phyloP scores from a whole-genome alignment of 2,329 filamentous ascomycete species.

The Ambrosiella xylebori region DNA sequence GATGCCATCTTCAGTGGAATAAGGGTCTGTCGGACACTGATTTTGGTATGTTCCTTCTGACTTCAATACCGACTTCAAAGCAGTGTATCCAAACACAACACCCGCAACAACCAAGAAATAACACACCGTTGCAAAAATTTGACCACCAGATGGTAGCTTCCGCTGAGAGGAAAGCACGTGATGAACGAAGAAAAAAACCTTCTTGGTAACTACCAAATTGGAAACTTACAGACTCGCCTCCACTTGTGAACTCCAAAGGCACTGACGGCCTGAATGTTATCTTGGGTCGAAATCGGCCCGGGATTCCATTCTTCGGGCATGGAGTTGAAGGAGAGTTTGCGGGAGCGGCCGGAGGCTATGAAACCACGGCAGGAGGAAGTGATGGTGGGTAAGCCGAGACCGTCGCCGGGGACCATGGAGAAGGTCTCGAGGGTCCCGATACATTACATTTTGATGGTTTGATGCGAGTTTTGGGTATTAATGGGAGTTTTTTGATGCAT shows the following conservation, averaged over 20 bases:
- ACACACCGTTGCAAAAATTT: slow-evolving; percentile 22
- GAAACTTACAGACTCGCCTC: slow-evolving; percentile 33
- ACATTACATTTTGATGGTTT: slow-evolving; percentile 23
- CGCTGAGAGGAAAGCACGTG: not conserved
- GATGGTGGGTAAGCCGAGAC: slow-evolving; percentile 2
- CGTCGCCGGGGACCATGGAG: slow-evolving; percentile 23
- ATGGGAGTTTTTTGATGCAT: not conserved
- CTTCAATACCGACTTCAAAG: slow-evolving; percentile 66
- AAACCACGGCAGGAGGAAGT: slow-evolving; percentile 21
- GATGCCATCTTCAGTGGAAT: slow-evolving; percentile 15
- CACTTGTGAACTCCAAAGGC: slow-evolving; percentile 37
- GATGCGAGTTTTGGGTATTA: not conserved
- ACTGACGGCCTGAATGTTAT: slow-evolving; percentile 29
- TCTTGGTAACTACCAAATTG: not conserved
- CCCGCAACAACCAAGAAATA: slow-evolving; percentile 35
- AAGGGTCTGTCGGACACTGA: slow-evolving; percentile 29
- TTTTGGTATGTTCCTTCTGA: slow-evolving; percentile 53
- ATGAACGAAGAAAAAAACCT: not conserved
- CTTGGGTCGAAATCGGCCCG: slow-evolving; percentile 20
- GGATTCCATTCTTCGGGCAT: slow-evolving; percentile 35
- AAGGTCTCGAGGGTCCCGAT: slow-evolving; percentile 37
- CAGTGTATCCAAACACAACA: slow-evolving; percentile 69
- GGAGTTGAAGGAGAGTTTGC: slow-evolving; percentile 37
- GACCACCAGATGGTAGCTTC: slow-evolving; percentile 9
- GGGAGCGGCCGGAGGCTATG: slow-evolving; percentile 29